Evolutionary conservation across 2,329 filamentous ascomycete genomes (phyloP).

Genomic region (Tolypocladium pustulatum): DNA sequence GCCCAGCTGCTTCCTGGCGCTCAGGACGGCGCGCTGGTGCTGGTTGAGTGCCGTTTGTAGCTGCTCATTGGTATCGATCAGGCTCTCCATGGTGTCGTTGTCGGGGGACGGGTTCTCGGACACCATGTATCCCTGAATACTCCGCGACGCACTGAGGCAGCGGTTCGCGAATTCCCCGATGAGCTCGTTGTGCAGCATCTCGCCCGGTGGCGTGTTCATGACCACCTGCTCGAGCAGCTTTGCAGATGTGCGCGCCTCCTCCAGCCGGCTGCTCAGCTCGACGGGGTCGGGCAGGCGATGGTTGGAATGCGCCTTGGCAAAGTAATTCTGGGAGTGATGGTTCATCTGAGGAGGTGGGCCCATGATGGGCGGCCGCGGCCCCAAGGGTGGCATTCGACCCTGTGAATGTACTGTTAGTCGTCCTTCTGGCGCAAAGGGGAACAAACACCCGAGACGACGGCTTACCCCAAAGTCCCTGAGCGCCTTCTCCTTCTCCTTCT

Average conservation of each 20-base stretch:
- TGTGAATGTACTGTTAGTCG: constrained; percentile 8
- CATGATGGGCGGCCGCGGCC: constrained; percentile 6
- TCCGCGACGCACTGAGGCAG: constrained; percentile 69
- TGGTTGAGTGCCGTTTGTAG: constrained; percentile 72
- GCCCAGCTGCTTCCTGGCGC: constrained; percentile 46
- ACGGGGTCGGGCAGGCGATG: constrained; percentile 52
- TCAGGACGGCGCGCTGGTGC: constrained; percentile 71
- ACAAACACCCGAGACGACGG: neutral
- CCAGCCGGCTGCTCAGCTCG: constrained; percentile 73
- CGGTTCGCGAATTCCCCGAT: constrained; percentile 86
- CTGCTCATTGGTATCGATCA: constrained; percentile 93
- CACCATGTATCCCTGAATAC: constrained; percentile 78
- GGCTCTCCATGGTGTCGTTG: constrained; percentile 82
- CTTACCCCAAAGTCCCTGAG: constrained; percentile 41
- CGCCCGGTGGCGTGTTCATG: constrained; percentile 67
- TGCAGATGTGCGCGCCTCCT: constrained; percentile 84
- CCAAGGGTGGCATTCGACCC: constrained; percentile 10
- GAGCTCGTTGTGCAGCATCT: constrained; percentile 75
- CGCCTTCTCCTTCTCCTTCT: constrained; percentile 66
- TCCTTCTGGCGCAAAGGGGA: neutral
- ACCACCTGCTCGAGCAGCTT: constrained; percentile 88
- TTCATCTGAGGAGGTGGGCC: constrained; percentile 11
- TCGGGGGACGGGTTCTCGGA: constrained; percentile 72
- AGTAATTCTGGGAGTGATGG: constrained; percentile 44
- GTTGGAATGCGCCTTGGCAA: constrained; percentile 38